Percentiles rank a stretch among this genome's conserved stretches.
Evolutionary conservation across 768 basidiomycete genomes (phyloP).

Genomic region (Macrolepiota albuminosa): DNA sequence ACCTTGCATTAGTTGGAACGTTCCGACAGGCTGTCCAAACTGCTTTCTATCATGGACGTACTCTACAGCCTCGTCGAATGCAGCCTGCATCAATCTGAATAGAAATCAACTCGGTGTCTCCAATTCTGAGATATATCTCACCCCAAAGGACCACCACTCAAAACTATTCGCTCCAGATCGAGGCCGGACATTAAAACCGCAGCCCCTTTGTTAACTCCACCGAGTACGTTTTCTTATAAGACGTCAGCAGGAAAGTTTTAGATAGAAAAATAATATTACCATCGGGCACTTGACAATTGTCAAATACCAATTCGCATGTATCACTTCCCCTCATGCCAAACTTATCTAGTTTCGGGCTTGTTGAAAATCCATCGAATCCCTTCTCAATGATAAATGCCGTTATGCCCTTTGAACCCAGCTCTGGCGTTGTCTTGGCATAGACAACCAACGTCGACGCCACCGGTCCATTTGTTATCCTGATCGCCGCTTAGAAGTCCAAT

Average conservation of each 20-base stretch:
- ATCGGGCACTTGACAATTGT: conserved; percentile 84
- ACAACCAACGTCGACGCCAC: conserved; percentile 87
- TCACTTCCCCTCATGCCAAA: conserved; percentile 96
- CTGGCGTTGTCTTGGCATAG: conserved; percentile 84
- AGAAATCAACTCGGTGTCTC: conserved; percentile 6
- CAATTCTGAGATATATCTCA: conserved; percentile 24
- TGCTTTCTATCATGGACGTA: conserved; percentile 94
- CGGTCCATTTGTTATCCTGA: conserved; percentile 94
- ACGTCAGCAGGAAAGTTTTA: conserved; percentile 7
- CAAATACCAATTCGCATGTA: conserved; percentile 91
- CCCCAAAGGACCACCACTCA: conserved; percentile 92
- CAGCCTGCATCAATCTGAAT: conserved; percentile 82
- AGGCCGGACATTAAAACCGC: conserved; percentile 92
- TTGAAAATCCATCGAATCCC: conserved; percentile 79
- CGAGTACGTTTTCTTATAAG: conserved; percentile 76
- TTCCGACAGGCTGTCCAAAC: conserved; percentile 82
- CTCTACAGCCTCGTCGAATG: conserved; percentile 82
- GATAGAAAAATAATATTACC: conserved; percentile 37
- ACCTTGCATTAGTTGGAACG: conserved; percentile 97
- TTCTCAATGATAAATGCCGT: conserved; percentile 90
- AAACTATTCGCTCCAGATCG: conserved; percentile 86
- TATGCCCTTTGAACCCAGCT: conserved; percentile 80
- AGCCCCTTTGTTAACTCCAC: conserved; percentile 73
- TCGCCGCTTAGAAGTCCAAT: conserved; percentile 4
- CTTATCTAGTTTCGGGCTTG: conserved; percentile 89